Evolutionary conservation across 75 land plant genomes (phyloP), one percentile per base, ranked within the genome.

Genomic region (Cryptomeria japonica): DNA sequence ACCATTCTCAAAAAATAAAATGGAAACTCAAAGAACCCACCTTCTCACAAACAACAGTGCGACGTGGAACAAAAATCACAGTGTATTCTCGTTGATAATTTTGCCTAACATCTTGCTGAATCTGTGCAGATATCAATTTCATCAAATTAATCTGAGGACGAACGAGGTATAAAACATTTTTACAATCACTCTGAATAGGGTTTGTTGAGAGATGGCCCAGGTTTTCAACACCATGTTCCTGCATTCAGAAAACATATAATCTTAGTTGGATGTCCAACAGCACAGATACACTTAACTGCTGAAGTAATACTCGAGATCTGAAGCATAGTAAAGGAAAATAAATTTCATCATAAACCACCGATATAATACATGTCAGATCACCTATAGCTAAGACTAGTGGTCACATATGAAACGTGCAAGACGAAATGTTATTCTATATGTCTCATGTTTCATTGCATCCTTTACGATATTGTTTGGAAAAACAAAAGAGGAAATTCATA

Each of bases 41-140:
- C 99, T 96, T 98, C 90, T 98, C 97, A 89, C 98, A 98, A 78
- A 87, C 93, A 87, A 95, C 93, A 7, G 96, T 88, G n/a, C 99
- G 92, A 32, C 99, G 94, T 58, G 99, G 99, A 72, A 95, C 95
- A 89, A 98, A 98, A 87, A 93, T 93, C 44, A 98, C 87, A 87
- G 90, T 94, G 86, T 96, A 98, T 53, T 95, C 92, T 86, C 92
- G 95, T 64, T 95, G 97, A 39, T 94, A 90, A 37, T 94, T 92
- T 85, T 96, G 91, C 28, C 90, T 90, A 12, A 87, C 85, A 77
- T 98, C 99, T 76, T 94, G 91, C 39, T 92, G 95, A 87, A 98
- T 93, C 56, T 98, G 91, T 28, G 90, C 91, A 51, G 96, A 92
- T 47, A 98, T 94, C 77, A 93, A 90, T 87, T 92, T 97, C 97